Percentiles rank a stretch among this genome's conserved stretches.
Evolutionary conservation across 2,329 filamentous ascomycete species (phyloP).

Genomic region (Alternaria sp.): DNA sequence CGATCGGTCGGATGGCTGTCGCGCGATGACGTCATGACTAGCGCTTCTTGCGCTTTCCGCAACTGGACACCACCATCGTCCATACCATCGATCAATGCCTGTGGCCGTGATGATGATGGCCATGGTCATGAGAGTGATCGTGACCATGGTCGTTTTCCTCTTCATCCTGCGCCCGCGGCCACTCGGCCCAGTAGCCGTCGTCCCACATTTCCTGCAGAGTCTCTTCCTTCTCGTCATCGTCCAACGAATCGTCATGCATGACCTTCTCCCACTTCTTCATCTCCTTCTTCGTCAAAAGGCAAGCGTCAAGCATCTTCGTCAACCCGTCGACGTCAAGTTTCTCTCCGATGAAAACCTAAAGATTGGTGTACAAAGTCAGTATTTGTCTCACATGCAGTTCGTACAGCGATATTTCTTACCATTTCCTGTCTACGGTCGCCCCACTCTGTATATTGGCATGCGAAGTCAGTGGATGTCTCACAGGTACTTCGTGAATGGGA

Average conservation of each 20-base stretch:
- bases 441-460: conserved; percentile 53
- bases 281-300: conserved; percentile 67
- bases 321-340: conserved; percentile 62
- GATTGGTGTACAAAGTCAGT: neutral
- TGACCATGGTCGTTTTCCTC: conserved; percentile 32
- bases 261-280: conserved; percentile 50
- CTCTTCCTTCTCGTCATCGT: conserved; percentile 53
- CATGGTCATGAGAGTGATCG: conserved; percentile 17
- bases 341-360: conserved; percentile 71
- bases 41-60: neutral
- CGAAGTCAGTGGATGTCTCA: neutral
- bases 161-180: conserved; percentile 48
- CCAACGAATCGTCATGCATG: conserved; percentile 39
- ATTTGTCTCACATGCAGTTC: neutral
- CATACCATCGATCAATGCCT: neutral
- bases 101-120: neutral
- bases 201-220: conserved; percentile 61
- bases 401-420: conserved; percentile 34
- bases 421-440: conserved; percentile 74
- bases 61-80: neutral
- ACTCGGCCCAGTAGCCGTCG: conserved; percentile 64
- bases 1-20: neutral
- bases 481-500: neutral
- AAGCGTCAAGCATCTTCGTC: conserved; percentile 62
- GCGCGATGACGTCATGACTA: conserved; percentile 1